A percentile compares a stretch with the other conserved stretches of the same genome.
These are phyloP conservation scores for Ceratocystis huliohia DNA, from an alignment of 2,329 filamentous ascomycete genomes.

Conservation along the genomic window DNA sequence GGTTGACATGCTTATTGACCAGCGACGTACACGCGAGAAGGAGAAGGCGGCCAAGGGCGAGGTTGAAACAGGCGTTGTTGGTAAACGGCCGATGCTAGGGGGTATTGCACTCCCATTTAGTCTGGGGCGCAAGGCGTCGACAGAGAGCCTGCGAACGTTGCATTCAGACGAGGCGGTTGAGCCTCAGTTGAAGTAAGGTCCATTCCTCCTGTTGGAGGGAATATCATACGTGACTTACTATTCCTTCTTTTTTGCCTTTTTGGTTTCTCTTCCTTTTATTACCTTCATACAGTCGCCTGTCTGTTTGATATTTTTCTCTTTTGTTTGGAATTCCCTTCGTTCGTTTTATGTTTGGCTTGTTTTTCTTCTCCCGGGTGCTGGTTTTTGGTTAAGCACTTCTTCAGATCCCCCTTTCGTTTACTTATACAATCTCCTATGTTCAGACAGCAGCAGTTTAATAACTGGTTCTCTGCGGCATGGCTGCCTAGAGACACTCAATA, in stretches of 20 bases:
- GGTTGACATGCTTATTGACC: slow-evolving; percentile 15
- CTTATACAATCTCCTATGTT: slow-evolving; percentile 5
- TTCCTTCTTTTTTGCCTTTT: neutral
- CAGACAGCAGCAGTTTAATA: neutral
- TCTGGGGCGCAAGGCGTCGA: slow-evolving; percentile 49
- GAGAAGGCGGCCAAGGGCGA: slow-evolving; percentile 28
- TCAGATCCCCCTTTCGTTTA: slow-evolving; percentile 7
- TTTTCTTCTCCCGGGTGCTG: neutral
- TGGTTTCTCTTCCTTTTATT: neutral
- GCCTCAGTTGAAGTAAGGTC: slow-evolving; percentile 4
- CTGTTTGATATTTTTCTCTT: neutral
- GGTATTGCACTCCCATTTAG: slow-evolving; percentile 64
- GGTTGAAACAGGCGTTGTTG: slow-evolving; percentile 39
- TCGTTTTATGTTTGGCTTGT: neutral
- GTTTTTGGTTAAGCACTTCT: neutral
- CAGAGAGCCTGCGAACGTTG: slow-evolving; percentile 59
- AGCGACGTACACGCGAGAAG: slow-evolving; percentile 13
- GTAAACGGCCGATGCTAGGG: slow-evolving; percentile 53
- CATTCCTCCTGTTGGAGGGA: neutral
- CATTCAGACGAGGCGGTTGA: slow-evolving; percentile 31
- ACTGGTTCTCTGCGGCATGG: neutral
- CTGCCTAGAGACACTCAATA: neutral
- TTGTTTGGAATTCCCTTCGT: neutral
- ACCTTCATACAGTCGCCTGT: neutral
- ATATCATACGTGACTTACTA: neutral